Evolutionary conservation across 2,329 filamentous ascomycete genomes (phyloP).

Genomic region (Lecanicillium sp.): DNA sequence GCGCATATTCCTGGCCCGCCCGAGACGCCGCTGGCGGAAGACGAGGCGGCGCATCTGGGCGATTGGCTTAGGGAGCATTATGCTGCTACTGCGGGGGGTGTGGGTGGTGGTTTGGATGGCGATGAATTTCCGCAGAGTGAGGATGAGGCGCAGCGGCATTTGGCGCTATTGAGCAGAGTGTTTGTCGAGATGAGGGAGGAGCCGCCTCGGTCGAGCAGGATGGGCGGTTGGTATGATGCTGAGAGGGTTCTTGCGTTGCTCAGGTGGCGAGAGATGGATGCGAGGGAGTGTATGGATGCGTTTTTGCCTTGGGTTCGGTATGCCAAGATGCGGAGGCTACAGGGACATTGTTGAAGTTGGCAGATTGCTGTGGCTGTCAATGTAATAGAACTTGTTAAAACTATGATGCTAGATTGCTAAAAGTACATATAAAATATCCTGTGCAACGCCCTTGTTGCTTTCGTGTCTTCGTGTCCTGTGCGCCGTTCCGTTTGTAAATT

Average conservation of each 20-base stretch:
- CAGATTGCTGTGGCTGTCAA: too few relatives aligned
- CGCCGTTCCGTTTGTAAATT: too few relatives aligned
- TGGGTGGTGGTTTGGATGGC: too few relatives aligned
- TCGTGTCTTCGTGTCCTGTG: too few relatives aligned
- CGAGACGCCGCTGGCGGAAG: conserved; percentile 4
- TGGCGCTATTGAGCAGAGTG: conserved; percentile 5
- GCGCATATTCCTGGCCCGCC: conserved; percentile 6
- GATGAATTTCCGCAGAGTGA: conserved; percentile 5
- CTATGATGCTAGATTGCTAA: too few relatives aligned
- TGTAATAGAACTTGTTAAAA: too few relatives aligned
- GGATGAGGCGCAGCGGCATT: conserved; percentile 2
- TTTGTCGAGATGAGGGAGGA: conserved; percentile 8
- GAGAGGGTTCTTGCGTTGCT: conserved; percentile 8
- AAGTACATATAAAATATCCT: too few relatives aligned
- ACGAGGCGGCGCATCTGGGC: conserved; percentile 4
- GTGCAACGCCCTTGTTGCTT: too few relatives aligned
- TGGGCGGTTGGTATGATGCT: conserved; percentile 8
- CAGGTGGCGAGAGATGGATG: conserved; percentile 1
- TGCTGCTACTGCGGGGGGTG: background rate
- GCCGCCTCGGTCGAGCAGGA: conserved; percentile 5
- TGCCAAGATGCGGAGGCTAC: conserved; percentile 7
- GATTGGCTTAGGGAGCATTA: conserved; percentile 8
- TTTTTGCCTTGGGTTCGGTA: conserved; percentile 8
- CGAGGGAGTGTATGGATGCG: conserved; percentile 6
- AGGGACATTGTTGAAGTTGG: background rate